Base-by-base conservation (phyloP, 2,329 filamentous ascomycete species). In the Sporothrix euskadiensis region DNA sequence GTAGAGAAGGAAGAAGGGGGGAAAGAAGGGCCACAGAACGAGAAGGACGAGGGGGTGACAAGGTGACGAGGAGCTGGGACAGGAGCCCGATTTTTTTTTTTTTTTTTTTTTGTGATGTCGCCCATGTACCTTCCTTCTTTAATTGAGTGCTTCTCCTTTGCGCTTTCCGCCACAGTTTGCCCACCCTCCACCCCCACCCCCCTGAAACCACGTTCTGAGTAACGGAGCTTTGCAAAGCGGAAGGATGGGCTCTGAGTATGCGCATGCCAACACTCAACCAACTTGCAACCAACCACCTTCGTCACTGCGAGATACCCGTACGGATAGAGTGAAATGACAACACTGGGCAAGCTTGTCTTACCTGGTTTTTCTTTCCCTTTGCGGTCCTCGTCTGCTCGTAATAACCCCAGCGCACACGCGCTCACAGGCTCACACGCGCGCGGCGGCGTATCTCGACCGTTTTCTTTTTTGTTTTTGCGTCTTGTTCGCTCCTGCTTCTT, bases 21-120 rank as follows among this genome's bases (percentile, higher is more conserved):
- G 26, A 22, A 52, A 22, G 26, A 63, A 56, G 70, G 35, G 22
- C 41, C 41, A 57, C n/a, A 47, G 35, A 72, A 63, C 9, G 57
- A 63, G 56, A 59, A 39, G 59, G 59, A 72, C 56, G 30, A 68
- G 71, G 68, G 41, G 9, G 41, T 12, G 41, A 14, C 9, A 9
- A 44, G 71, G 74, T 75, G 74, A 75, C 74, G 66, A 73, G 72
- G 59, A 57, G 65, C 71, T 75, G 74, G 74, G 74, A 72, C 73
- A 66, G 44, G 32, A 71, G 70, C 32, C 54, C 54, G 61, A 30
- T 41, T 16, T 39, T 39, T 68, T 44, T 68, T 39, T 63, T 54
- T 54, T 71, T 63, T 59, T 69, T 61, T 65, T 44, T 44, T 56
- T 32, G 10, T 35, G 52, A 16, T 35, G 30, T 26, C 26, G 26